Evolutionary conservation across 345 rosid species (phyloP).

Genomic region (Arabidopsis thaliana): DNA sequence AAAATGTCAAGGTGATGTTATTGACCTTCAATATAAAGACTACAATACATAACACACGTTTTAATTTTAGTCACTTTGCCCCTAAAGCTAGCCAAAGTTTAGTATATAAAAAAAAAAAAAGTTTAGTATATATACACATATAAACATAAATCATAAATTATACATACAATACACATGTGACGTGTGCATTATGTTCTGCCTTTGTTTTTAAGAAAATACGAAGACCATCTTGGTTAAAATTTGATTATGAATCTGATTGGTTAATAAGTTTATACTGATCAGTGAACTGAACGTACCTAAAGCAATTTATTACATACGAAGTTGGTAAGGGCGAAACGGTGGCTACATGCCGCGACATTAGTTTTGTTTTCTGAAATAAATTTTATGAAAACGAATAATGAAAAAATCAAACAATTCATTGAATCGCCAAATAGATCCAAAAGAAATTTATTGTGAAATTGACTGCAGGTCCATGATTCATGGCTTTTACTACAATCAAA

Average conservation of each 20-base stretch:
- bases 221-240: neutral
- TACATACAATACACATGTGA: slow-evolving; percentile 6
- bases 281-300: neutral
- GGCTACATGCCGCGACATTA: neutral
- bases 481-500: slow-evolving; percentile 46
- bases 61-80: slow-evolving; percentile 9
- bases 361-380: slow-evolving; percentile 22
- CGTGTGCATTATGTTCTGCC: neutral
- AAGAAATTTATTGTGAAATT: slow-evolving; percentile 37
- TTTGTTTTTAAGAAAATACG: neutral
- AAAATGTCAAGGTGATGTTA: slow-evolving; percentile 37
- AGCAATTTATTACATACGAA: slow-evolving; percentile 6
- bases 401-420: slow-evolving; percentile 28
- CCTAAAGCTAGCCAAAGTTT: neutral
- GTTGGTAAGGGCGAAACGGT: neutral
- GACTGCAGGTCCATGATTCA: slow-evolving; percentile 46
- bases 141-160: neutral
- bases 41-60: slow-evolving; percentile 1
- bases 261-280: neutral
- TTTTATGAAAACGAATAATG: neutral
- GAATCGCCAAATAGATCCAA: slow-evolving; percentile 37
- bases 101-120: too few species aligned
- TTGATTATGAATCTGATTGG: neutral
- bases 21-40: slow-evolving; percentile 33
- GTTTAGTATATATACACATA: neutral